Evolutionary conservation across 2,329 filamentous ascomycete species (phyloP), one percentile per base, ranked within the genome.

Genomic region (Xylariaceae sp.): DNA sequence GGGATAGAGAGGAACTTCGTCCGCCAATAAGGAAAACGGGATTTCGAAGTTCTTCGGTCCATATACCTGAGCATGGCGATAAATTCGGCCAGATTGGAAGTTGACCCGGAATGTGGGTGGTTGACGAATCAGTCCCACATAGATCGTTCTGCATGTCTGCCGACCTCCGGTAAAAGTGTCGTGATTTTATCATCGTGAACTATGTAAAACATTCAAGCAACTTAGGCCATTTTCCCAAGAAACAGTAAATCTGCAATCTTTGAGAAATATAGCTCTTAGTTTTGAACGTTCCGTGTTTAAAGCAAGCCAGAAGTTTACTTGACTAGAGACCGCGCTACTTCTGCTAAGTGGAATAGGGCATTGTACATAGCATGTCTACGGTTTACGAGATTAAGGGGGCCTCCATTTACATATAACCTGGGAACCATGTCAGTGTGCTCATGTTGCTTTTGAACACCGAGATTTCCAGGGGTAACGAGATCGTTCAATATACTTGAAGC

Each of bases 91-190:
- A 56, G 44, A 48, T 46, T 57, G 52, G 40, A 48, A 45, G 19
- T 29, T 58, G 54, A 56, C 50, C 55, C 50, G 40, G 48, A 20
- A 48, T 52, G 57, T 52, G 53, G 52, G 42, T 40, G 43, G 55
- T 56, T 53, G 49, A 61, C 58, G 55, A 61, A 56, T 56, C 50
- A 29, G 58, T 52, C 52, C 55, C 58, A 61, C 58, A 53, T 58
- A 44, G 58, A 44, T 43, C 32, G 32, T 37, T 37, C 5, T 26
- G 23, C 9, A 26, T 26, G 23, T 26, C 23, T 26, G 23, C 23
- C 23, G 23, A 4, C 12, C 32, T 37, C 32, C 6, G 32, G 32
- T 10, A 37, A 37, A 7, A 37, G 3, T 10, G 14, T 37, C 32
- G 12, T 37, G 5, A 10, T 37, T 37, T 37, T 37, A 4, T 16